Percentiles rank a stretch among this genome's conserved stretches.
phyloP scores from a whole-genome alignment of 805 yeast genomes.

The Starmerella roubikii region DNA sequence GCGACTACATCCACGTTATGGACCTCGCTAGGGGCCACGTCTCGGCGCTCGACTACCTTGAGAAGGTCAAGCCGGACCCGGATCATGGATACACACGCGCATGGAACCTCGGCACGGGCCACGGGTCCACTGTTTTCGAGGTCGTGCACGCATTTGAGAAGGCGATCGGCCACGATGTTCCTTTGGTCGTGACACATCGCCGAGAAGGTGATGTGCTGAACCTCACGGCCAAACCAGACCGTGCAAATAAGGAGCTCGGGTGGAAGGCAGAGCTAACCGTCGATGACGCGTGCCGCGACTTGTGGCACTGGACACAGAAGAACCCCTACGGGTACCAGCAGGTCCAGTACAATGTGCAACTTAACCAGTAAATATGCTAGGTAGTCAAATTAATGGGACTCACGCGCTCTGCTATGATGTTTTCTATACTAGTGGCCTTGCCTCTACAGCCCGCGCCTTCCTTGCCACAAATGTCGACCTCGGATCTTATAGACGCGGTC shows the following conservation, averaged over 20 bases:
- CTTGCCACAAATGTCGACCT: constrained; percentile 17
- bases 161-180: constrained; percentile 50
- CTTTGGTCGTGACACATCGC: constrained; percentile 51
- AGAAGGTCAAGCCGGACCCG: constrained; percentile 16
- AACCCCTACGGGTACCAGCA: constrained; percentile 48
- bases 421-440: too few relatives aligned
- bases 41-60: constrained; percentile 50
- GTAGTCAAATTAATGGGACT: too few relatives aligned
- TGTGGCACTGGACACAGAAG: constrained; percentile 64
- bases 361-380: too few relatives aligned
- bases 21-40: constrained; percentile 70
- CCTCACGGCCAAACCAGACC: constrained; percentile 54
- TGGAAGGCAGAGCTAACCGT: constrained; percentile 49
- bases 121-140: constrained; percentile 66
- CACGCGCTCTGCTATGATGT: too few relatives aligned
- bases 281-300: constrained; percentile 52
- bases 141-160: constrained; percentile 50
- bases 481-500: constrained; percentile 16
- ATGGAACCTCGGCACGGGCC: constrained; percentile 77
- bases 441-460: too few relatives aligned
- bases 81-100: constrained; percentile 45
- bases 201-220: constrained; percentile 66
- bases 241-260: constrained; percentile 51
- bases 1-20: constrained; percentile 71
- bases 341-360: not conserved